phyloP scores from a whole-genome alignment of 371 early-diverging fungal genomes.

The Lichtheimia hyalospora region DNA sequence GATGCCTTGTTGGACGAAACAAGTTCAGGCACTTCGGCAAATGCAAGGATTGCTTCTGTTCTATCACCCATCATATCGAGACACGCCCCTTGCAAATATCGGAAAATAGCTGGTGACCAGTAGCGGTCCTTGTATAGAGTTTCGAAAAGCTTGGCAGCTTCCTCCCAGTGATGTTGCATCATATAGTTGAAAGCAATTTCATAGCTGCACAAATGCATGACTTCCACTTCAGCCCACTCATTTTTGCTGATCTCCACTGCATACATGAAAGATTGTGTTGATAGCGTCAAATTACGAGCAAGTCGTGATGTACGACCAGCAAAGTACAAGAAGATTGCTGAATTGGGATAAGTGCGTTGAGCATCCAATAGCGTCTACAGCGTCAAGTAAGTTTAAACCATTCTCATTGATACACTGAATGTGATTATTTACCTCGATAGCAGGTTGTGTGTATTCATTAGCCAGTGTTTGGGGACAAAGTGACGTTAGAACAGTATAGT shows the following conservation, averaged over 20 bases:
- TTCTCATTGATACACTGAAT: background rate
- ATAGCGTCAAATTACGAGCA: conserved; percentile 46
- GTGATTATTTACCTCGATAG: conserved; percentile 47
- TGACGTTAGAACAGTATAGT: conserved; percentile 45
- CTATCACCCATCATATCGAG: conserved; percentile 51
- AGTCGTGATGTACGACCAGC: conserved; percentile 59
- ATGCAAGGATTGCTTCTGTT: conserved; percentile 52
- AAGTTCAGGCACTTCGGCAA: conserved; percentile 39
- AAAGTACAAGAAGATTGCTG: conserved; percentile 65
- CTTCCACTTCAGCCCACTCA: conserved; percentile 57
- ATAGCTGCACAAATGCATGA: conserved; percentile 52
- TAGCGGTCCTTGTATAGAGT: conserved; percentile 54
- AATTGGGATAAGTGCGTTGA: conserved; percentile 57
- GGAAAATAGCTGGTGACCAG: conserved; percentile 63
- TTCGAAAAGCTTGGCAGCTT: conserved; percentile 53
- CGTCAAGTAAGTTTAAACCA: background rate
- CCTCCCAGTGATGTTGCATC: conserved; percentile 58
- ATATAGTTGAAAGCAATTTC: conserved; percentile 62
- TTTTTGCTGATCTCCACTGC: conserved; percentile 52
- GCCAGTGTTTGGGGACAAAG: conserved; percentile 46
- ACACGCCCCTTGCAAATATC: conserved; percentile 58
- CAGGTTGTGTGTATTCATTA: conserved; percentile 48
- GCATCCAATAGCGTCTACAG: conserved; percentile 55
- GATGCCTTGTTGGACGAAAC: conserved; percentile 42
- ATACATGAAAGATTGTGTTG: conserved; percentile 49